These are phyloP conservation scores for Lithocarpus polystachyus DNA, from an alignment of 306 rosid genomes.

Conservation along the genomic window DNA sequence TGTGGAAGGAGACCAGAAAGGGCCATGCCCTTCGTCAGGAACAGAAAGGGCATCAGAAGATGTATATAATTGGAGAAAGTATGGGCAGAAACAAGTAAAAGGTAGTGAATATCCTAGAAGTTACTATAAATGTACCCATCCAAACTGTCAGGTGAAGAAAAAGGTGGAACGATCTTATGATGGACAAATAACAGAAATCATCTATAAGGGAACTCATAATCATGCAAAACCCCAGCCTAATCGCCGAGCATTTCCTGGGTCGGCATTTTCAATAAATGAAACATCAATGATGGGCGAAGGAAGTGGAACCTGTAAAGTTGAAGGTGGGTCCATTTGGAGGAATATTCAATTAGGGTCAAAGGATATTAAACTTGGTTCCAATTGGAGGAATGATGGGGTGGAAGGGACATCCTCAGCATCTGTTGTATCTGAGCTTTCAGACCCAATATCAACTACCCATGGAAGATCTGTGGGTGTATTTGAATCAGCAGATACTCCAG, in stretches of 20 bases:
- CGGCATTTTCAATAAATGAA: conserved; percentile 45
- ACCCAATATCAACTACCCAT: conserved; percentile 43
- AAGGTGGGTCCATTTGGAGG: conserved; percentile 49
- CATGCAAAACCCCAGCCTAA: conserved; percentile 59
- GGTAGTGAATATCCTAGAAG: conserved; percentile 95
- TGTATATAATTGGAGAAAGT: conserved; percentile 94
- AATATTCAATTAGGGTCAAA: conserved; percentile 41
- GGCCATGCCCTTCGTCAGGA: conserved; percentile 36
- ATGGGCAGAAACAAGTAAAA: conserved; percentile 93
- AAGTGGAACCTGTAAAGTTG: conserved; percentile 40
- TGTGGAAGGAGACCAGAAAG: conserved; percentile 51
- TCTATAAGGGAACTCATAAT: conserved; percentile 79
- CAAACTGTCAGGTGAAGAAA: conserved; percentile 84
- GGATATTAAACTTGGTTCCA: conserved; percentile 33
- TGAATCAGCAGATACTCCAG: conserved; percentile 59
- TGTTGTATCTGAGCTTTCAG: conserved; percentile 51
- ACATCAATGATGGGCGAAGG: conserved; percentile 50
- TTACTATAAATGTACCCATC: conserved; percentile 79
- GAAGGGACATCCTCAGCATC: conserved; percentile 70
- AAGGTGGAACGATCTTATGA: conserved; percentile 89
- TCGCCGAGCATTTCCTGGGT: conserved; percentile 48
- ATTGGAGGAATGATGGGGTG: conserved; percentile 53
- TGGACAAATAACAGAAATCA: conserved; percentile 87
- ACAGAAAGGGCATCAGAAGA: conserved; percentile 59
- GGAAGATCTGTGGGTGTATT: conserved; percentile 35